A percentile compares a stretch with the other conserved stretches of the same genome.
Conservation (phyloP, 2,329 filamentous ascomycete species). For the Thermomyces lanuginosus region DNA sequence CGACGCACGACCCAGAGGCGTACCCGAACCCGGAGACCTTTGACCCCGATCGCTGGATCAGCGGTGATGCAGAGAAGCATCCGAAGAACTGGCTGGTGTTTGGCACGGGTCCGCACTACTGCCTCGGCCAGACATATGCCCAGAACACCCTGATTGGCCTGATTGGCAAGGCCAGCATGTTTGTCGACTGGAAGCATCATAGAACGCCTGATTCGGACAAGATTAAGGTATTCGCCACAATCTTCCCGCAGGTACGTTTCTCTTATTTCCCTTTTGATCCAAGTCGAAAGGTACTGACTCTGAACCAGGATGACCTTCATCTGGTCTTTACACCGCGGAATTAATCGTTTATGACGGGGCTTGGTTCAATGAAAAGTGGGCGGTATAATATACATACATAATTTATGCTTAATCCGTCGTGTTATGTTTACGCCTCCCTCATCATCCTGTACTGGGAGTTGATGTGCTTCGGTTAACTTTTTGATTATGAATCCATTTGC, state of each 20-base stretch:
- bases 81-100: constrained; percentile 97
- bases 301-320: constrained; percentile 62
- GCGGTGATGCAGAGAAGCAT: constrained; percentile 73
- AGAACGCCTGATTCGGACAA: constrained; percentile 71
- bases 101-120: constrained; percentile 90
- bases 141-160: constrained; percentile 76
- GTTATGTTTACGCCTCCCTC: too few relatives aligned
- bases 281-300: constrained; percentile 8
- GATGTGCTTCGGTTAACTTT: too few relatives aligned
- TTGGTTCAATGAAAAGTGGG: background rate
- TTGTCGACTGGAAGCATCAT: constrained; percentile 80
- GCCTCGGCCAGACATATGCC: constrained; percentile 83
- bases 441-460: too few relatives aligned
- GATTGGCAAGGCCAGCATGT: constrained; percentile 75
- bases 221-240: constrained; percentile 96
- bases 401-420: too few relatives aligned
- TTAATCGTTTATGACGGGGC: constrained; percentile 10
- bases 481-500: too few relatives aligned
- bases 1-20: constrained; percentile 80
- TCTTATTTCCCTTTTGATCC: background rate
- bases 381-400: background rate
- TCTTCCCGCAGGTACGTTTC: constrained; percentile 75
- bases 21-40: constrained; percentile 81
- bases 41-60: constrained; percentile 82
- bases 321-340: constrained; percentile 47